A percentile compares a stretch with the other conserved stretches of the same genome.
Conservation (phyloP, 2,329 filamentous ascomycete genomes). For the Colletotrichum ledebouriae region DNA sequence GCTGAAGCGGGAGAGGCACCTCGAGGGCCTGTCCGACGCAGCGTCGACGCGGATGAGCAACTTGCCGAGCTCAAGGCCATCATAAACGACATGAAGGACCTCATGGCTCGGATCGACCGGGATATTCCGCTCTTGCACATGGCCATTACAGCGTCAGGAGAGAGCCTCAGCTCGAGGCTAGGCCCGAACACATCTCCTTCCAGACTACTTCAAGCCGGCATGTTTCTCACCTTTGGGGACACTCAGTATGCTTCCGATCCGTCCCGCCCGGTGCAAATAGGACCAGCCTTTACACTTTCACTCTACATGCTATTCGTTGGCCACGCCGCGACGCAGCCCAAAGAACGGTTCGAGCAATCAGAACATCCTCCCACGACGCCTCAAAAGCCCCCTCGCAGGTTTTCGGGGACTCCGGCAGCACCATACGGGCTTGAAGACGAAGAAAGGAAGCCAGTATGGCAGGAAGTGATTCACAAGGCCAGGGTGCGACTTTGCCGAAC, state of each 20-base stretch:
- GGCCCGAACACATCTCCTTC: constrained; percentile 90
- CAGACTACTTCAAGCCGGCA: constrained; percentile 90
- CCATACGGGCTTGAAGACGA: constrained; percentile 63
- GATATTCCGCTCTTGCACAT: constrained; percentile 92
- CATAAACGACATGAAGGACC: constrained; percentile 78
- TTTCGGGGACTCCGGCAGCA: constrained; percentile 49
- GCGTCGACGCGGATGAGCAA: constrained; percentile 66
- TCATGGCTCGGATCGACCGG: constrained; percentile 87
- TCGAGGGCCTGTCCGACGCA: constrained; percentile 56
- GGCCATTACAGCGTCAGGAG: constrained; percentile 93
- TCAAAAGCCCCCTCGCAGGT: background rate
- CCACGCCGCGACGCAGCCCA: constrained; percentile 63
- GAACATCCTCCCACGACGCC: background rate
- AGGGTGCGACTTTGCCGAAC: constrained; percentile 83
- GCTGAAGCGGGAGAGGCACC: constrained; percentile 72
- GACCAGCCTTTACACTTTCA: constrained; percentile 86
- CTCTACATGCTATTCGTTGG: constrained; percentile 96
- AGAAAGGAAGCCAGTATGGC: constrained; percentile 83
- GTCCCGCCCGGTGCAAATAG: constrained; percentile 80
- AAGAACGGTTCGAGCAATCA: background rate
- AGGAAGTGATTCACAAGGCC: constrained; percentile 96
- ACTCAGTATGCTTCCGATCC: constrained; percentile 80
- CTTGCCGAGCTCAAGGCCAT: constrained; percentile 77
- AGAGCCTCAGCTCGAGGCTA: constrained; percentile 83
- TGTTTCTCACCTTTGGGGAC: constrained; percentile 88